Percentiles rank a stretch among this genome's conserved stretches.
Conservation (phyloP, 1,139 yeast genomes). For the Kluyveromyces marxianus region DNA sequence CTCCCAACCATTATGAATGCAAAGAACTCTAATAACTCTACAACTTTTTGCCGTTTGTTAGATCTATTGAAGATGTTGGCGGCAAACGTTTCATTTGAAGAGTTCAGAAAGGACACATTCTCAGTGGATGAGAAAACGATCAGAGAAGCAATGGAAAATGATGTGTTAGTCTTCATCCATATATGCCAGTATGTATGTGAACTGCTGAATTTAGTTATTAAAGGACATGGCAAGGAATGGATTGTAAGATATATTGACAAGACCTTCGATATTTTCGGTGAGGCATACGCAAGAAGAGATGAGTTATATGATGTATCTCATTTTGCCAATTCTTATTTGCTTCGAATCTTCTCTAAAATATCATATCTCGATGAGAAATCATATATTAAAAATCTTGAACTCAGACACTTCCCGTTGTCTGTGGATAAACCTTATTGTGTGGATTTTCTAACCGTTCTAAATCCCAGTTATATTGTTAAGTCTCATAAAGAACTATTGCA, state of each 20-base stretch:
- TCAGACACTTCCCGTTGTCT: conserved; percentile 18
- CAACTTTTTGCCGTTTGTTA: conserved; percentile 23
- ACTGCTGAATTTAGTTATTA: conserved; percentile 13
- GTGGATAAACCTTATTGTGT: conserved; percentile 14
- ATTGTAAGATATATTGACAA: conserved; percentile 12
- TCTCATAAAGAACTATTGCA: conserved; percentile 19
- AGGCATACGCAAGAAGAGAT: conserved; percentile 19
- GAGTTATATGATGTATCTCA: conserved; percentile 22
- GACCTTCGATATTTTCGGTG: conserved; percentile 17
- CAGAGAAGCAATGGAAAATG: conserved; percentile 13
- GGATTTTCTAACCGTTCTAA: conserved; percentile 26
- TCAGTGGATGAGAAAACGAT: conserved; percentile 15
- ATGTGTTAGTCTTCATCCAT: conserved; percentile 27
- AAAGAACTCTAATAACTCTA: conserved; percentile 14
- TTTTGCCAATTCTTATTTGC: conserved; percentile 25
- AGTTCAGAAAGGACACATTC: conserved; percentile 24
- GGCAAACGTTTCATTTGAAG: conserved; percentile 18
- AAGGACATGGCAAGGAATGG: conserved; percentile 14
- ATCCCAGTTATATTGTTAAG: conserved; percentile 27
- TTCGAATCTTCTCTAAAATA: conserved; percentile 25
- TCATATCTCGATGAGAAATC: conserved; percentile 23
- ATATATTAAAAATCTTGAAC: conserved; percentile 21
- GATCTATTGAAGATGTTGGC: conserved; percentile 23
- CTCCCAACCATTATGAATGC: conserved; percentile 14
- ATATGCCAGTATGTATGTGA: conserved; percentile 26